Evolutionary conservation across 73 alveolate genomes (phyloP).

Genomic region (Paramecium tetraurelia): DNA sequence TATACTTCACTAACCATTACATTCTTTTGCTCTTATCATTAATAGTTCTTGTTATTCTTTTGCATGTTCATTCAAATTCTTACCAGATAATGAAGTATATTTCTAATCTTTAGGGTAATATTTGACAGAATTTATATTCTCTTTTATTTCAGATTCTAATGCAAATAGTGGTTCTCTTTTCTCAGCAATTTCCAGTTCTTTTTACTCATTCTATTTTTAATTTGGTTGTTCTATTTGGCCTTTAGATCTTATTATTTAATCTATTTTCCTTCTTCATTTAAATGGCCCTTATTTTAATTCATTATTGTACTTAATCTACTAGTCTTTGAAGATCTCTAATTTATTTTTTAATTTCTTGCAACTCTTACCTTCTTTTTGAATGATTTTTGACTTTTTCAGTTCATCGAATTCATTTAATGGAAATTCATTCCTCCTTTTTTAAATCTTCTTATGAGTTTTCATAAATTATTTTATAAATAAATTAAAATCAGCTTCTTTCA

Average conservation of each 20-base stretch:
- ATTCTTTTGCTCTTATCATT: neutral
- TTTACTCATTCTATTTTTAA: neutral
- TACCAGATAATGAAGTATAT: neutral
- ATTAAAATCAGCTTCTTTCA: neutral
- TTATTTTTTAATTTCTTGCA: neutral
- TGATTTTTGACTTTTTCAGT: neutral
- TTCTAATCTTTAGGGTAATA: slow-evolving; percentile 10
- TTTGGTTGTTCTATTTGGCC: neutral
- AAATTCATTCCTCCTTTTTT: neutral
- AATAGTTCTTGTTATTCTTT: neutral
- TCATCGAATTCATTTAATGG: neutral
- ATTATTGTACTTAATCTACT: neutral
- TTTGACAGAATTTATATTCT: neutral
- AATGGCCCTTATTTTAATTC: neutral
- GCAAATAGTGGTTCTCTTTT: neutral
- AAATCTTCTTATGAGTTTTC: neutral
- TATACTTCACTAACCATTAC: neutral
- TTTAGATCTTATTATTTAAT: neutral
- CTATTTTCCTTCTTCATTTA: neutral
- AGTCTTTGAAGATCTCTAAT: neutral
- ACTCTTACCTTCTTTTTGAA: neutral
- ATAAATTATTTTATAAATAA: neutral
- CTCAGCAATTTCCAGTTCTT: neutral
- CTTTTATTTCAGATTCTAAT: neutral
- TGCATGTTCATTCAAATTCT: neutral